Base-by-base conservation (phyloP, 257 asterid genomes). In the Plantago elongata region DNA sequence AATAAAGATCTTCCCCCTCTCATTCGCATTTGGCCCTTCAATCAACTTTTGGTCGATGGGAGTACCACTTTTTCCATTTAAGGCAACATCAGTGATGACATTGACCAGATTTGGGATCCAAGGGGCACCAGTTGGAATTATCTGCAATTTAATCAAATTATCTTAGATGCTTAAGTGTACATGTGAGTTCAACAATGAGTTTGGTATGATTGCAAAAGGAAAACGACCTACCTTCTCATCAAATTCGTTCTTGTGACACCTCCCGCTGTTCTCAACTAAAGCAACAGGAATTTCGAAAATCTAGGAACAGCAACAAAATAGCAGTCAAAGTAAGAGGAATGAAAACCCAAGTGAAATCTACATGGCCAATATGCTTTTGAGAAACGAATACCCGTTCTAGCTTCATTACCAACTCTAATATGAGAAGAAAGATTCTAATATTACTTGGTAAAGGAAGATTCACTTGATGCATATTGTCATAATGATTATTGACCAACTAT, bases 231-330 rank as follows among this genome's bases (percentile, higher is more conserved):
- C 97, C 99, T 90, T 93, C 75, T 89, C 99, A 7, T 90, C 97
- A 37, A 62, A 43, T 56, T 93, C 95, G 58, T 93, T 93, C 92
- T 89, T 93, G 80, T 74, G 77, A 65, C 99, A 89, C 73, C 99
- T 85, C 66, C 95, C 94, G 22, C 96, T 93, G 74, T 93, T 93
- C 80, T 93, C 99, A 72, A 90, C 97, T 82, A 93, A 77, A 63
- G 87, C 96, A 62, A 89, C 87, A 9, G 95, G 92, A 63, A 90
- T 71, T 9, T 72, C 70, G 67, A 72, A 76, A 38, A 63, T 81
- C 99, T 89, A 64, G 61, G 61, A 79, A 61, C 54, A 61, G 44
- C 63, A 62, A 72, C 5, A 51, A 64, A 14, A 71, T 18, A 45
- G 29, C 14, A 51, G 14, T 68, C 13, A 60, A 67, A 62, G 13